Base-by-base conservation (phyloP, 306 rosid genomes). In the Datisca glomerata region DNA sequence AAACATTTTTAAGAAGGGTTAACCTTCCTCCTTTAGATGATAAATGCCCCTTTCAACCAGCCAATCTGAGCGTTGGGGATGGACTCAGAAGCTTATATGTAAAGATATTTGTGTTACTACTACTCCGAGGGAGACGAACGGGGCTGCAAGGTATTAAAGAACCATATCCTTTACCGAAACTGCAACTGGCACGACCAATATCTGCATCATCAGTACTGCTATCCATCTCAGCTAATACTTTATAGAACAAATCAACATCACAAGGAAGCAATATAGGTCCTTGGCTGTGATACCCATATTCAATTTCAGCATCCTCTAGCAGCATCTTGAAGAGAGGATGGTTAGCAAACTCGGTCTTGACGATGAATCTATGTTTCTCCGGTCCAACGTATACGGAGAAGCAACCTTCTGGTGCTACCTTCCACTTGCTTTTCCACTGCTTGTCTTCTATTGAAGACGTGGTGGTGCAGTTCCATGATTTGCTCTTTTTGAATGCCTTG, bases 301-400 rank as follows among this genome's bases (percentile, higher is more conserved):
- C 96, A 0, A 74, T 74, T 50, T 81, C 96, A 0, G 96, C 96
- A 39, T 86, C 96, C 43, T 86, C 94, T 3, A 86, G 66, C 7
- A 86, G 51, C 64, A 67, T 63, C 71, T 74, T 71, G 70, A 86
- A 81, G 47, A 81, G 66, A 17, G 86, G 87, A 29, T 86, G n/a
- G n/a, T n/a, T n/a, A n/a, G n/a, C n/a, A n/a, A n/a, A n/a, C n/a
- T 77, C 79, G 17, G 80, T 63, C 51, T 65, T 70, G 32, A 86
- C 70, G 39, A 73, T 77, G 28, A 81, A 86, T 56, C 76, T 73
- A 15, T 73, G 81, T 64, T 55, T 78, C 13, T 81, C 58, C 0
- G 84, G 63, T 13, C 96, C 96, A 2, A 86, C 96, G 8, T 81
- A 86, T 5, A 86, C 94, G 1, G 86, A 63, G 65, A 86, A 86